phyloP scores from a whole-genome alignment of 2,329 filamentous ascomycete species.

The Hypomyces perniciosus region DNA sequence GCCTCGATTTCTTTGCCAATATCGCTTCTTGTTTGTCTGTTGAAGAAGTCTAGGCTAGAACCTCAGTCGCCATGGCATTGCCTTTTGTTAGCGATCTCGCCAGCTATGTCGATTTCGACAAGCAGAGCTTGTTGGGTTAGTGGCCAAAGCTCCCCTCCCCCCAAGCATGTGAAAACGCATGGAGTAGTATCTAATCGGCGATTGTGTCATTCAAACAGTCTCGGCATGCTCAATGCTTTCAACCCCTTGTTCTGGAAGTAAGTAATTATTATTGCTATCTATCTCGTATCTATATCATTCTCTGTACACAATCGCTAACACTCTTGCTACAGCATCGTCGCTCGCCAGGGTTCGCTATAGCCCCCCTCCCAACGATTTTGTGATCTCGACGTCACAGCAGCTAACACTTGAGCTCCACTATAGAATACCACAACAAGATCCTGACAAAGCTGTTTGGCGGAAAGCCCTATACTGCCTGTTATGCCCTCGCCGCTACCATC shows the following conservation, averaged over 20 bases:
- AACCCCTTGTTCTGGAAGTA: conserved; percentile 99
- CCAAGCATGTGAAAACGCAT: background rate
- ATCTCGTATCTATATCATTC: background rate
- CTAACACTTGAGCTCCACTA: conserved; percentile 16
- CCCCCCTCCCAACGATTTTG: conserved; percentile 10
- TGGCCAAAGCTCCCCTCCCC: conserved; percentile 13
- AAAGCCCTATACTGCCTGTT: conserved; percentile 74
- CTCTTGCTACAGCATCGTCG: conserved; percentile 58
- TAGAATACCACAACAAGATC: conserved; percentile 87
- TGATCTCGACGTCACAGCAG: background rate
- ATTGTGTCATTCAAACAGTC: conserved; percentile 45
- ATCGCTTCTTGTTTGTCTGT: background rate
- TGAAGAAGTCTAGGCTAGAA: background rate
- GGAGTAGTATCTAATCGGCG: conserved; percentile 5
- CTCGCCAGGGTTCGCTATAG: conserved; percentile 60
- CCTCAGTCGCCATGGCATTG: conserved; percentile 31
- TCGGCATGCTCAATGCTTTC: conserved; percentile 79
- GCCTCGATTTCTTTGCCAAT: background rate
- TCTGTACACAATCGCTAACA: conserved; percentile 26
- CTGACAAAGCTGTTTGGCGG: conserved; percentile 83
- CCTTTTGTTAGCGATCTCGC: conserved; percentile 39
- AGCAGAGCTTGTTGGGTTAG: conserved; percentile 62
- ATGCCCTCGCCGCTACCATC: conserved; percentile 80
- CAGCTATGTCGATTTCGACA: conserved; percentile 60
- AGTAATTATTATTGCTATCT: conserved; percentile 33